Evolutionary conservation across 192 early-diverging fungal genomes (phyloP).

Genomic region (Coemansia reversa): DNA sequence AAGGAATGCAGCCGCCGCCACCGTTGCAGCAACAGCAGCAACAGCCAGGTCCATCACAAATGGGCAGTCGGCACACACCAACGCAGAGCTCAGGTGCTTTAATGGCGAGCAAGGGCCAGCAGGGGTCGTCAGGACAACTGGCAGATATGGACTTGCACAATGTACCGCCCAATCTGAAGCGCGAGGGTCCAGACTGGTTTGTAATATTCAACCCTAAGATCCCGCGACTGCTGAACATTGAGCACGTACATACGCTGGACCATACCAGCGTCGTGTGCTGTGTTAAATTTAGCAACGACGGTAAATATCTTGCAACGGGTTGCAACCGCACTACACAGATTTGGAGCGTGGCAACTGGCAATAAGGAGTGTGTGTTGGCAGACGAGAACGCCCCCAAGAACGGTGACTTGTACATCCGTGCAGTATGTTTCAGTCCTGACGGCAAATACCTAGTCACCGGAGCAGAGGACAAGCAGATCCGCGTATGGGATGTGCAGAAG

Average conservation of each 20-base stretch:
- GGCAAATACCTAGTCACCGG: conserved; percentile 88
- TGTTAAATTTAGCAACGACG: conserved; percentile 92
- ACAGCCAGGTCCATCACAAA: conserved; percentile 20
- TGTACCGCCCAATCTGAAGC: conserved; percentile 70
- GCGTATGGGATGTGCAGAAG: conserved; percentile 73
- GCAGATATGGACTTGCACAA: conserved; percentile 79
- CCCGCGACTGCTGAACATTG: conserved; percentile 62
- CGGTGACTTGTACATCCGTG: conserved; percentile 92
- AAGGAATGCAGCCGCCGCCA: conserved; percentile 14
- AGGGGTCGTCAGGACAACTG: conserved; percentile 46
- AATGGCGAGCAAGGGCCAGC: conserved; percentile 21
- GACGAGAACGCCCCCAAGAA: conserved; percentile 75
- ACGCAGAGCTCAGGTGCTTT: conserved; percentile 39
- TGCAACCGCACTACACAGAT: conserved; percentile 89
- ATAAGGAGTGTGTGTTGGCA: conserved; percentile 72
- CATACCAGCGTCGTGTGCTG: conserved; percentile 94
- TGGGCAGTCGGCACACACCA: conserved; percentile 44
- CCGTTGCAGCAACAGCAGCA: conserved; percentile 27
- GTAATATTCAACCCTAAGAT: conserved; percentile 75
- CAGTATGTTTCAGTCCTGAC: conserved; percentile 94
- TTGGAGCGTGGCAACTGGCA: conserved; percentile 78
- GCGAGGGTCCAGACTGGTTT: conserved; percentile 85
- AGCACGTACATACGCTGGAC: conserved; percentile 62
- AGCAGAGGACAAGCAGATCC: conserved; percentile 93
- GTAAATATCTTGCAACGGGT: conserved; percentile 88